Percentiles rank a stretch among this genome's conserved stretches.
Conservation (phyloP, 2,329 filamentous ascomycete species). For the Penicillium verrucosum region DNA sequence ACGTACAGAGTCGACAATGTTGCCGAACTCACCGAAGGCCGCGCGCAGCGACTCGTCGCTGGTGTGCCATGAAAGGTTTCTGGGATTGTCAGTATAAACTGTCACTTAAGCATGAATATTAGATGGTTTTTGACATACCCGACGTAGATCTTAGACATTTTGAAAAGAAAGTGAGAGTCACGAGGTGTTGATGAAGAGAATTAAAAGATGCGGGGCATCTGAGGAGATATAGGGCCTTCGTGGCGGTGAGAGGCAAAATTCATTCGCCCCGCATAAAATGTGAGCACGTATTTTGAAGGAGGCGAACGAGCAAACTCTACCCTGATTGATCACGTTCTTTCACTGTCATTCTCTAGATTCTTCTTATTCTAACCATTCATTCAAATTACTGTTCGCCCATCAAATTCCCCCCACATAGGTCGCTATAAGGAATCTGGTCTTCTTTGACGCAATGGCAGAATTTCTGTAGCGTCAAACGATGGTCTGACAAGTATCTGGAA, state of each 20-base stretch:
- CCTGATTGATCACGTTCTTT: background rate
- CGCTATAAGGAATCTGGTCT: background rate
- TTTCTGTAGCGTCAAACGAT: background rate
- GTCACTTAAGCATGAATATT: background rate
- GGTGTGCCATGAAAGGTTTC: constrained; percentile 17
- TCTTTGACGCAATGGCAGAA: background rate
- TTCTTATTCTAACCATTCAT: background rate
- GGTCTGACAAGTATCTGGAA: background rate
- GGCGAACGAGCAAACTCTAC: background rate
- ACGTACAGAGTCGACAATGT: constrained; percentile 13
- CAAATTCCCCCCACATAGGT: background rate
- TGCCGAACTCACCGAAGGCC: constrained; percentile 12
- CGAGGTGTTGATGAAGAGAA: constrained; percentile 8
- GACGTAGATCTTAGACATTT: constrained; percentile 19
- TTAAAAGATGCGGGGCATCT: constrained; percentile 8
- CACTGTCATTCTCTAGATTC: background rate
- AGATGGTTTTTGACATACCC: constrained; percentile 6
- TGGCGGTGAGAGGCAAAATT: constrained; percentile 8
- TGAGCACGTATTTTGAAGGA: background rate
- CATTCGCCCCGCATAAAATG: background rate
- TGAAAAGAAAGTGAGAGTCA: constrained; percentile 2
- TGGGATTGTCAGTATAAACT: background rate
- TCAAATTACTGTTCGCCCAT: background rate
- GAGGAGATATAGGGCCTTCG: constrained; percentile 3
- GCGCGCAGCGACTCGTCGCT: constrained; percentile 4